These are phyloP conservation scores for Abrus precatorius DNA, from an alignment of 306 rosid species.

Conservation along the genomic window DNA sequence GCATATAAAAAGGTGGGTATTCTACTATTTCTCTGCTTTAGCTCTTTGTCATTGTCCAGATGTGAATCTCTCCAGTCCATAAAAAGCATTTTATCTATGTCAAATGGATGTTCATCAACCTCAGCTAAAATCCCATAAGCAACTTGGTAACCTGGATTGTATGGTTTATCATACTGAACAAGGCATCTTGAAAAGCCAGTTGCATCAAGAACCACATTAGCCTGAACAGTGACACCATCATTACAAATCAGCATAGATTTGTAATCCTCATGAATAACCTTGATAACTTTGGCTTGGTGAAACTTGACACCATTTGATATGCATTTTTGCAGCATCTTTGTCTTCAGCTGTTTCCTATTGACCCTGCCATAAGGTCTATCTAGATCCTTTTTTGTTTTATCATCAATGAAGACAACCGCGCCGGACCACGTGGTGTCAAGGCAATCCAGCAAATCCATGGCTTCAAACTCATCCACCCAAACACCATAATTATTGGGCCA, in stretches of 20 bases:
- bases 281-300: slow-evolving; percentile 87
- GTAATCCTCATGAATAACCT: slow-evolving; percentile 86
- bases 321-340: slow-evolving; percentile 92
- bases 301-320: slow-evolving; percentile 88
- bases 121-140: slow-evolving; percentile 98
- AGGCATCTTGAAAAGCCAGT: slow-evolving; percentile 96
- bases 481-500: slow-evolving; percentile 99
- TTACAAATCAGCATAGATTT: slow-evolving; percentile 82
- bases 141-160: slow-evolving; percentile 97
- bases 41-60: slow-evolving; percentile 57
- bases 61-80: slow-evolving; percentile 99
- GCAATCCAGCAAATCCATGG: slow-evolving; percentile 95
- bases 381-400: slow-evolving; percentile 69
- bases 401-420: slow-evolving; percentile 82
- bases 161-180: slow-evolving; percentile 90
- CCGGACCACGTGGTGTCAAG: slow-evolving; percentile 98
- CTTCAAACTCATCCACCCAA: slow-evolving; percentile 99
- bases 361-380: slow-evolving; percentile 97
- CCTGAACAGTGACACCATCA: slow-evolving; percentile 92
- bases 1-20: slow-evolving; percentile 96
- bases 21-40: slow-evolving; percentile 79
- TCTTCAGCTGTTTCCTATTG: slow-evolving; percentile 88
- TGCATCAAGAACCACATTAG: slow-evolving; percentile 95
- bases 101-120: slow-evolving; percentile 94
- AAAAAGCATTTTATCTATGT: slow-evolving; percentile 92